Base-by-base conservation (phyloP, 345 rosid genomes). In the Gossypium stocksii region DNA sequence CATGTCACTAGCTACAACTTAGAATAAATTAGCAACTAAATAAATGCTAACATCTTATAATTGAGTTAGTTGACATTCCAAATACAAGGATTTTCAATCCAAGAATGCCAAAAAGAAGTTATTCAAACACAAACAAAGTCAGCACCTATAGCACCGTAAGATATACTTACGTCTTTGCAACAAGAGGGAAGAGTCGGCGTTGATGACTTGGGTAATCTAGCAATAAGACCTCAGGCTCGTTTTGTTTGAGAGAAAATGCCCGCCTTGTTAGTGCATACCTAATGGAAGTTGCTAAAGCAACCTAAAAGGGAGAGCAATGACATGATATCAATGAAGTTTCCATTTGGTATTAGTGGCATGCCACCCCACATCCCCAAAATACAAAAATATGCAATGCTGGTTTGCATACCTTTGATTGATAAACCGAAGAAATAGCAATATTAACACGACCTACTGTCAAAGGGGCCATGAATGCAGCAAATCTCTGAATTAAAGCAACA, bases 121-220 rank as follows among this genome's bases (percentile, higher is more conserved):
- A 34, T 34, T 34, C 41, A 34, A 34, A 5, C 41, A 34, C 41
- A 34, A 34, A 34, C 41, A 34, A 34, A 34, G 7, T 34, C 41
- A 34, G 41, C 41, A 34, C 41, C 41, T 34, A 34, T 34, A 34
- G 41, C 41, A 34, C 7, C 7, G 5, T 34, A 34, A 34, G 41
- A 34, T 71, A 75, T 52, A 56, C 93, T 85, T 82, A 91, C 97
- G 90, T 89, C 85, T 92, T 94, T 54, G 97, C 97, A 83, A 94
- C 86, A 43, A 92, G 97, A 73, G 98, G 98, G 77, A 94, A 78
- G 72, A 94, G 90, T 67, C 97, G 88, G 46, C 93, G 83, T 82
- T 92, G 98, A 84, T 94, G 95, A 83, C 89, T 89, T 70, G 97
- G 97, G 78, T 92, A 94, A 88, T 94, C 98, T 52, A 94, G 93